Evolutionary conservation across 1,284 basidiomycete genomes (phyloP).

Genomic region (Ceratobasidium sp.): DNA sequence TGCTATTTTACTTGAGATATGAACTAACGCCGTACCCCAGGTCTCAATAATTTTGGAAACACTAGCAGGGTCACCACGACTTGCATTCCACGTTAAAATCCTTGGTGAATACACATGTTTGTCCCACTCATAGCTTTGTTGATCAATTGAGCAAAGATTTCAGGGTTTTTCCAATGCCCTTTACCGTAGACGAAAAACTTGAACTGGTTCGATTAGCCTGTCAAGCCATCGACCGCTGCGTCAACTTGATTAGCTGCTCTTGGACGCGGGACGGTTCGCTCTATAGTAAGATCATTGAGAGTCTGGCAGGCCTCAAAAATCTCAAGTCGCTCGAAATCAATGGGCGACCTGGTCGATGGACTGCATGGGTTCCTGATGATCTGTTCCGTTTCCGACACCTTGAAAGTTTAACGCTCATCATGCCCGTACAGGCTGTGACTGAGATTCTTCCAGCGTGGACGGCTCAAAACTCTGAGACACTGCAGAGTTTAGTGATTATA

Average conservation of each 20-base stretch:
- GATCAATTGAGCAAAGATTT: conserved; percentile 13
- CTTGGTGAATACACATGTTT: background rate
- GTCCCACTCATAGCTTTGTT: background rate
- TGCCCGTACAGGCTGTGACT: conserved; percentile 25
- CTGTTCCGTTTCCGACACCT: conserved; percentile 27
- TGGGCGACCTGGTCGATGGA: conserved; percentile 22
- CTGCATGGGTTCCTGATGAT: conserved; percentile 34
- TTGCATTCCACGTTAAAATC: conserved; percentile 35
- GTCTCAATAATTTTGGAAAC: conserved; percentile 34
- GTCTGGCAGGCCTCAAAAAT: background rate
- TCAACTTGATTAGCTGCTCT: conserved; percentile 24
- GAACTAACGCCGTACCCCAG: background rate
- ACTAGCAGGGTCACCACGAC: conserved; percentile 1
- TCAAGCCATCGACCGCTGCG: conserved; percentile 13
- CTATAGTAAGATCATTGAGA: conserved; percentile 6
- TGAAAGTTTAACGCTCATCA: conserved; percentile 28
- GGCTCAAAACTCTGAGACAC: conserved; percentile 6
- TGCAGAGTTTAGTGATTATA: conserved; percentile 34
- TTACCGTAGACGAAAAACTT: conserved; percentile 27
- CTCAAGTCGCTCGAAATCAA: conserved; percentile 32
- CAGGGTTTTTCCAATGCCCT: conserved; percentile 35
- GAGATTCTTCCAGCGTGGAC: conserved; percentile 19
- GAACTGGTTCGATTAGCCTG: background rate
- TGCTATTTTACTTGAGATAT: background rate
- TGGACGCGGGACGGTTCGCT: conserved; percentile 33